Evolutionary conservation across 2,329 filamentous ascomycete genomes (phyloP), one percentile per base, ranked within the genome.

Genomic region (Aspergillus tubingensis): DNA sequence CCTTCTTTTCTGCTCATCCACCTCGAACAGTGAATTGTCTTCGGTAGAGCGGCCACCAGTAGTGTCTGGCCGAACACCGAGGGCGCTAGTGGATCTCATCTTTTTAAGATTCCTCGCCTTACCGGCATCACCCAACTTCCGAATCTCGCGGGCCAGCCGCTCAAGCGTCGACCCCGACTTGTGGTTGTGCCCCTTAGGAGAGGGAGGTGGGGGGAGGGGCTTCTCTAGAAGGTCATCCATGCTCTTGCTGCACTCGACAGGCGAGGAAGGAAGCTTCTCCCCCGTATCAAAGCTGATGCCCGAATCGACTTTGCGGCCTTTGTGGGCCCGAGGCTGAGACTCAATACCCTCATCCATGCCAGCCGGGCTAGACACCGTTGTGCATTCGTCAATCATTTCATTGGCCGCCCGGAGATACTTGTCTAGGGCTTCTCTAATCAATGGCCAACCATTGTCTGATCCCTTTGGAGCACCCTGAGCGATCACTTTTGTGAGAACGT

Each of bases 301-400:
- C 3, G 86, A 88, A 70, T 88, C 86, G 21, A 83, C 83, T 73
- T 87, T 88, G 67, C 85, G 81, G 39, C 77, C 76, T 67, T 82
- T 82, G 57, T 77, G 75, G 51, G 71, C 69, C 55, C 71, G 65
- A 47, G 70, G 62, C n/a, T 69, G 68, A 13, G 71, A 68, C 17
- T 63, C 62, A 30, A 69, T 67, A 8, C 60, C 62, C 43, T 68
- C 68, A 53, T 75, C 74, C 36, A 76, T 69, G 62, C 76, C 76
- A 36, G 77, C 70, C 5, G 77, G 77, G 43, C 79, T 77, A 50
- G 72, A 79, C 53, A 87, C 79, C 52, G 82, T 76, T 21, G 75
- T 68, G 68, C 85, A 88, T 66, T 88, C 85, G 54, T 84, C 82
- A 68, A 88, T 87, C 66, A 88, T 81, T 65, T 82, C 83, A 68